Conservation (phyloP, 2,329 filamentous ascomycete genomes). For the Elsinoe ampelina region DNA sequence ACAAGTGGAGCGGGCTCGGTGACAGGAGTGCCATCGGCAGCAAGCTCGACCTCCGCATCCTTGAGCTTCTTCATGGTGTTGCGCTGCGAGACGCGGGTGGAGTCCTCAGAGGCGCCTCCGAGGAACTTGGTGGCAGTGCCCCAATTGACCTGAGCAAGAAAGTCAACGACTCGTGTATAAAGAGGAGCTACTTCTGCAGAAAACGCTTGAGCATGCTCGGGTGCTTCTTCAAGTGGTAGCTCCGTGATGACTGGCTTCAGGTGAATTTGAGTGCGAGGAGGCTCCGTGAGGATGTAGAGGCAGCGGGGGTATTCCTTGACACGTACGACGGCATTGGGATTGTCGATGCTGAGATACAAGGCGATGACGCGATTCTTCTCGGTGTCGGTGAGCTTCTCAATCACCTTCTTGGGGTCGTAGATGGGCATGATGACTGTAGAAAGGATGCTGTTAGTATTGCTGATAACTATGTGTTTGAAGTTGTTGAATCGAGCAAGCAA, state of each 20-base stretch:
- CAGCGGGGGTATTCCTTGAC: too few relatives aligned
- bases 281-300: too few relatives aligned
- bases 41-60: neutral
- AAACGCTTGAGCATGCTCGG: too few relatives aligned
- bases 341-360: neutral
- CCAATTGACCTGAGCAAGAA: neutral
- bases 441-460: neutral
- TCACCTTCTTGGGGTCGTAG: neutral
- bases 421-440: neutral
- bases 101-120: neutral
- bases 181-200: neutral
- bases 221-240: neutral
- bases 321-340: conserved; percentile 1
- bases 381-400: neutral
- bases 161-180: neutral
- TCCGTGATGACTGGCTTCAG: neutral
- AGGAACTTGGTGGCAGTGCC: neutral
- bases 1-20: neutral
- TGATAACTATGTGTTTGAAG: too few relatives aligned
- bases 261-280: neutral
- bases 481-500: too few relatives aligned
- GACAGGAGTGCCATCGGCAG: neutral
- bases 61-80: neutral
- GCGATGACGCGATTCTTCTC: conserved; percentile 3
- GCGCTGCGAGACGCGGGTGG: neutral